Percentiles rank a stretch among this genome's conserved stretches.
These are phyloP conservation scores for Saitozyma podzolica DNA, from an alignment of 768 basidiomycete genomes.

Conservation along the genomic window DNA sequence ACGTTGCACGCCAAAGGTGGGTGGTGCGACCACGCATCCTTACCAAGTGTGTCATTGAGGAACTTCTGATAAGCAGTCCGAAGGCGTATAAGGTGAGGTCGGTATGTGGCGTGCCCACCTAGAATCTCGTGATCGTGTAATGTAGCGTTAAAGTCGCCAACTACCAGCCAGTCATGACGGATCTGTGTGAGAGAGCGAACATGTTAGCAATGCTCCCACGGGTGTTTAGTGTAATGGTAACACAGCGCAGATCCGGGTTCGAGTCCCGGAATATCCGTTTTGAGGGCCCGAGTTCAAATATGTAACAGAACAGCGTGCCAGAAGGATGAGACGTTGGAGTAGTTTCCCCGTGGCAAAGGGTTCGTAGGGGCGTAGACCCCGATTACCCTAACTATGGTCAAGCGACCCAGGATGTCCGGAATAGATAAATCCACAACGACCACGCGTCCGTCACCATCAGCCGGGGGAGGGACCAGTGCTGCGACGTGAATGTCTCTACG, in stretches of 20 bases:
- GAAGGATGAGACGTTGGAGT: neutral
- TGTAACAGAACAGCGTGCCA: constrained; percentile 5
- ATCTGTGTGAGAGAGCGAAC: neutral
- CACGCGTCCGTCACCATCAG: constrained; percentile 4
- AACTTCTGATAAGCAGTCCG: constrained; percentile 8
- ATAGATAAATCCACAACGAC: constrained; percentile 12
- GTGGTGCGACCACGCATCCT: constrained; percentile 13
- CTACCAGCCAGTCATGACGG: constrained; percentile 10
- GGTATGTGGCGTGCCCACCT: neutral
- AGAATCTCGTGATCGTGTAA: constrained; percentile 9
- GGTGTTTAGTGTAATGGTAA: no score
- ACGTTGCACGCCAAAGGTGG: no score
- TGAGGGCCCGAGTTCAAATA: no score
- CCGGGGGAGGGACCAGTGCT: neutral
- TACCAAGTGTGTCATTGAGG: constrained; percentile 2
- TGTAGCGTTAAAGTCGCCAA: constrained; percentile 14
- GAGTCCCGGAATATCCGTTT: no score
- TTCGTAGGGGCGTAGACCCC: constrained; percentile 16
- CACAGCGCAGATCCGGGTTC: no score
- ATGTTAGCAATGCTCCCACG: no score
- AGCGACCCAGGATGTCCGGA: constrained; percentile 2
- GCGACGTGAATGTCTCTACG: constrained; percentile 3
- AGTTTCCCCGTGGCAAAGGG: neutral
- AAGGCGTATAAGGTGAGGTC: no score
- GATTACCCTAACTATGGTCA: constrained; percentile 6